Evolutionary conservation across 2,329 filamentous ascomycete species (phyloP).

Genomic region (Coniochaeta hoffmannii): DNA sequence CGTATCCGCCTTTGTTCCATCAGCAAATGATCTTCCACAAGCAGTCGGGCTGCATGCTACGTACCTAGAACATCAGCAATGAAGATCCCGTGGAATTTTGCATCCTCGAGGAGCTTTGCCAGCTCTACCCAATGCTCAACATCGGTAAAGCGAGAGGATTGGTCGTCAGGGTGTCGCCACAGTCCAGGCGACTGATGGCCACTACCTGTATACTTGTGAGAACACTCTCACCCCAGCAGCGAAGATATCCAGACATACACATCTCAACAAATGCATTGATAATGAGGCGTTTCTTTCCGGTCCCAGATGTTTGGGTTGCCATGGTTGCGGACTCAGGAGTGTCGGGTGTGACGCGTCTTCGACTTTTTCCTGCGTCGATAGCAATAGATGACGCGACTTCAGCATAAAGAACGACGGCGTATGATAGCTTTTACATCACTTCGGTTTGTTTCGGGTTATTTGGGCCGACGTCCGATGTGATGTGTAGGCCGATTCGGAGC

Average conservation of each 20-base stretch:
- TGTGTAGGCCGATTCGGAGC: background rate
- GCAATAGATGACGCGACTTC: too few species aligned
- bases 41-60: too few species aligned
- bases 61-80: slow-evolving; percentile 54
- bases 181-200: slow-evolving; percentile 40
- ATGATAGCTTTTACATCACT: background rate
- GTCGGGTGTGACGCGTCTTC: too few species aligned
- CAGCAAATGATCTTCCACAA: background rate
- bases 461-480: background rate
- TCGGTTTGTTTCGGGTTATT: background rate
- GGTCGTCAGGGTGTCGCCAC: slow-evolving; percentile 57
- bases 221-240: background rate
- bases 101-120: slow-evolving; percentile 51
- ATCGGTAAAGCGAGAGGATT: slow-evolving; percentile 53
- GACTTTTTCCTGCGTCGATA: too few species aligned
- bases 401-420: too few species aligned
- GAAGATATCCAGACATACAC: slow-evolving; percentile 8
- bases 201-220: slow-evolving; percentile 17
- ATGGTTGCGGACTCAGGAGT: too few species aligned
- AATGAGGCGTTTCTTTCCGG: slow-evolving; percentile 12
- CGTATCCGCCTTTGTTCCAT: slow-evolving; percentile 46
- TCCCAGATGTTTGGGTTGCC: slow-evolving; percentile 5
- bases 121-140: slow-evolving; percentile 54
- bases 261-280: slow-evolving; percentile 15
- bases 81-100: slow-evolving; percentile 60